Conservation (phyloP, 2,329 filamentous ascomycete genomes). For the Cladosporium oxysporum region DNA sequence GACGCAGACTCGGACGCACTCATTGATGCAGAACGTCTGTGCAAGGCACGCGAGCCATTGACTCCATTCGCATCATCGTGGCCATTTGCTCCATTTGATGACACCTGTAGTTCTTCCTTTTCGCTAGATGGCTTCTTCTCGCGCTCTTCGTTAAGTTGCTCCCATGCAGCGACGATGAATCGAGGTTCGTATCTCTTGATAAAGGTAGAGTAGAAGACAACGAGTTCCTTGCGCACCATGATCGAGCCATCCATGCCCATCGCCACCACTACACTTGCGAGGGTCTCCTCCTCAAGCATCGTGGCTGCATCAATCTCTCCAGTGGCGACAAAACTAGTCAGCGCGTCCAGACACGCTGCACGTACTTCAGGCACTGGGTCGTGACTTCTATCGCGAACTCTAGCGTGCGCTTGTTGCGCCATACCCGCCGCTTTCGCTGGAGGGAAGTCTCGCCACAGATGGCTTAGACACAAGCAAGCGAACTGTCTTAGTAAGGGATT, state of each 20-base stretch:
- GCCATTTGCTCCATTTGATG: slow-evolving; percentile 16
- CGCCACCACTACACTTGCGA: slow-evolving; percentile 84
- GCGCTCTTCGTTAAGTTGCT: slow-evolving; percentile 79
- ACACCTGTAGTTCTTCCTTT: slow-evolving; percentile 23
- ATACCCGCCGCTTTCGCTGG: slow-evolving; percentile 98
- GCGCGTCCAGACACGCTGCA: slow-evolving; percentile 87
- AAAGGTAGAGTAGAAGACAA: slow-evolving; percentile 92
- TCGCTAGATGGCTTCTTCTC: slow-evolving; percentile 31
- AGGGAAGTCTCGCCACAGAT: slow-evolving; percentile 86
- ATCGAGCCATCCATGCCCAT: slow-evolving; percentile 94
- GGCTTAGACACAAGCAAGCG: slow-evolving; percentile 93
- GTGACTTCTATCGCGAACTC: slow-evolving; percentile 76
- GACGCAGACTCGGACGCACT: slow-evolving; percentile 47
- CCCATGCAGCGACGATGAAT: slow-evolving; percentile 87
- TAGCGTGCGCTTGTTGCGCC: slow-evolving; percentile 77
- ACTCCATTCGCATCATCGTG: slow-evolving; percentile 16
- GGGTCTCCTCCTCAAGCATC: slow-evolving; percentile 67
- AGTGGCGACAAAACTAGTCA: slow-evolving; percentile 92
- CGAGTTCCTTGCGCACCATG: slow-evolving; percentile 87
- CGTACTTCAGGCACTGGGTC: slow-evolving; percentile 91
- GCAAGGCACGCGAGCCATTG: slow-evolving; percentile 23
- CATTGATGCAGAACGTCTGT: slow-evolving; percentile 49
- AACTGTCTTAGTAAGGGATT: slow-evolving; percentile 90
- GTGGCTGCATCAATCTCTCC: slow-evolving; percentile 39
- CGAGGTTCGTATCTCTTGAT: slow-evolving; percentile 88